Conservation (phyloP, 208 protist genomes). For the Phytomonas francai region DNA sequence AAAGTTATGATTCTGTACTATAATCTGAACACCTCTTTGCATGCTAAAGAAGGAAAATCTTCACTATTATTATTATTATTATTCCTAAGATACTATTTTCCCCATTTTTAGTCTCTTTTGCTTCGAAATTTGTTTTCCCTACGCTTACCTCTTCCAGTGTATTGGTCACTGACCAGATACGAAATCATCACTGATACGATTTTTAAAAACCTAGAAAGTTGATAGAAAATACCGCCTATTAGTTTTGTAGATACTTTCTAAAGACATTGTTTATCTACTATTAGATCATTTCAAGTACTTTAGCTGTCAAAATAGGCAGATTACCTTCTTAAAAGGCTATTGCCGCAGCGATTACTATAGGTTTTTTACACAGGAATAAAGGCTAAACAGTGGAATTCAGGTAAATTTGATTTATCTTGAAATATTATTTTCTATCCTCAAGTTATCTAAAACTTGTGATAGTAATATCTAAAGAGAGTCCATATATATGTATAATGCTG, state of each 20-base stretch:
- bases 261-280: neutral
- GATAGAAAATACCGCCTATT: neutral
- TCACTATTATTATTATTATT: neutral
- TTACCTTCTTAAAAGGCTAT: neutral
- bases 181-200: neutral
- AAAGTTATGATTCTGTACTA: neutral
- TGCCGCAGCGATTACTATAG: neutral
- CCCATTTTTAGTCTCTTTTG: neutral
- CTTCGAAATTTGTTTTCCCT: conserved; percentile 9
- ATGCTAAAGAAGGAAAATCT: neutral
- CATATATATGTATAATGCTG: conserved; percentile 19
- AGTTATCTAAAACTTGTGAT: neutral
- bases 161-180: neutral
- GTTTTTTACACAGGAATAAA: neutral
- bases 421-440: neutral
- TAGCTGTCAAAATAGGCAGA: neutral
- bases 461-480: neutral
- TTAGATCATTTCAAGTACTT: neutral
- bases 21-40: neutral
- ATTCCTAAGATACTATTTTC: neutral
- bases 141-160: neutral
- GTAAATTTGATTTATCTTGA: neutral
- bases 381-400: neutral
- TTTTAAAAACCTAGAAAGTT: neutral
- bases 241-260: neutral